Base-by-base conservation (phyloP, 2,329 filamentous ascomycete species). In the Trichoderma simmonsii region DNA sequence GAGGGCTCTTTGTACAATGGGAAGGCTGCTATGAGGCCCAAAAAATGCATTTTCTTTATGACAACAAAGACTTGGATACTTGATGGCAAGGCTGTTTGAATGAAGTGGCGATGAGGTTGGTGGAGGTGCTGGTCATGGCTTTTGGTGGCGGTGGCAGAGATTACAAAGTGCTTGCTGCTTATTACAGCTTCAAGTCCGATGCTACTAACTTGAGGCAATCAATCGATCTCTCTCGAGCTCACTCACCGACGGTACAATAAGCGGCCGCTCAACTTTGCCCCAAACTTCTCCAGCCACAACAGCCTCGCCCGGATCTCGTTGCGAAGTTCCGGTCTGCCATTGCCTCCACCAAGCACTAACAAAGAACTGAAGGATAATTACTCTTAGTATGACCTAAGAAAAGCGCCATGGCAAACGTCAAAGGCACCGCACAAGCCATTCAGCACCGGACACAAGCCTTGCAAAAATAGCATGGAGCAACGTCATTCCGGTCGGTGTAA, bases 211-310 rank as follows among this genome's bases (percentile, higher is more conserved):
- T 2, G 26, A 32, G 15, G 26, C 18, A 18, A 12, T 60, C 18
- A 54, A 60, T 60, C 57, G 14, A 34, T 21, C 26, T 5, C 14
- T 14, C 9, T 61, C n/a, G 24, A 28, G 56, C 56, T 61, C 66
- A 69, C 56, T 61, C 66, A 69, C 66, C 39, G 36, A 54, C 66
- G 66, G 66, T 39, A 28, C 12, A 70, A 62, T 43, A 51, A 36
- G 36, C 15, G 1, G 56, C 56, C 36, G 65, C 9, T 21, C 18
- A 43, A n/a, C 56, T 18, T 32, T 51, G 66, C 7, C 66, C 18
- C 66, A 57, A 28, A 12, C 32, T 21, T 30, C 21, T 43, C 15
- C 30, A 43, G 51, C 51, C 64, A 59, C 64, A 12, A 28, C 36
- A 51, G 30, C 57, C 57, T 34, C 3, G 28, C 9, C 36, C 66